These are phyloP conservation scores for Corymbia calophylla DNA, from an alignment of 441 rosid genomes.

Conservation along the genomic window DNA sequence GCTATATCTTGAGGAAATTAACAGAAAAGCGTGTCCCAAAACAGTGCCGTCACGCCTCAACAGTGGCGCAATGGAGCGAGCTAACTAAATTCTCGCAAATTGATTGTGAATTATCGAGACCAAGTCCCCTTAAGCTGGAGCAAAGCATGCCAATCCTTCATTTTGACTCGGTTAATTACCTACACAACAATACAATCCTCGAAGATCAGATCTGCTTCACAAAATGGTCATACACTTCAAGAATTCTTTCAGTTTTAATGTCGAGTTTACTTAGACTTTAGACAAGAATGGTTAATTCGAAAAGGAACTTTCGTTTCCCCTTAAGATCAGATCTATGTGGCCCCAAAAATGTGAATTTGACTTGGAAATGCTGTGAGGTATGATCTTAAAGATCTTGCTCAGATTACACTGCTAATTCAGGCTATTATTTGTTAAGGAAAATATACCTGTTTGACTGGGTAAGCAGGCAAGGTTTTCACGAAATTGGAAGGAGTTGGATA, in stretches of 20 bases:
- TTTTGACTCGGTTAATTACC: neutral
- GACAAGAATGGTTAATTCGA: neutral
- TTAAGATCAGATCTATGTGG: neutral
- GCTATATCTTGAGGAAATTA: neutral
- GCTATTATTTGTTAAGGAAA: neutral
- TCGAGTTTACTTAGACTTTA: neutral
- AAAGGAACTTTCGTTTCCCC: neutral
- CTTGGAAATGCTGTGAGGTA: neutral
- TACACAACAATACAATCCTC: neutral
- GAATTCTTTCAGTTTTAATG: neutral
- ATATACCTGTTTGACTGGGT: constrained; percentile 41
- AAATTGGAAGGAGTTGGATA: constrained; percentile 56
- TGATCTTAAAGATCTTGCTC: neutral
- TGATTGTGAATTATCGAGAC: neutral
- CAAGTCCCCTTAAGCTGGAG: neutral
- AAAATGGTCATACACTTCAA: neutral
- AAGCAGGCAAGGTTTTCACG: constrained; percentile 43
- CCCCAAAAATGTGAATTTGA: neutral
- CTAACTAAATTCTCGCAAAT: neutral
- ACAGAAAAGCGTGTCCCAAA: neutral
- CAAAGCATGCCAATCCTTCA: neutral
- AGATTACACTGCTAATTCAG: neutral
- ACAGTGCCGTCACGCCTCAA: rapidly evolving
- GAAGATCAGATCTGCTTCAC: neutral
- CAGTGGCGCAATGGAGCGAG: rapidly evolving